These are phyloP conservation scores for Globisporangium sylvaticum DNA, from an alignment of 352 stramenopile species.

Conservation along the genomic window DNA sequence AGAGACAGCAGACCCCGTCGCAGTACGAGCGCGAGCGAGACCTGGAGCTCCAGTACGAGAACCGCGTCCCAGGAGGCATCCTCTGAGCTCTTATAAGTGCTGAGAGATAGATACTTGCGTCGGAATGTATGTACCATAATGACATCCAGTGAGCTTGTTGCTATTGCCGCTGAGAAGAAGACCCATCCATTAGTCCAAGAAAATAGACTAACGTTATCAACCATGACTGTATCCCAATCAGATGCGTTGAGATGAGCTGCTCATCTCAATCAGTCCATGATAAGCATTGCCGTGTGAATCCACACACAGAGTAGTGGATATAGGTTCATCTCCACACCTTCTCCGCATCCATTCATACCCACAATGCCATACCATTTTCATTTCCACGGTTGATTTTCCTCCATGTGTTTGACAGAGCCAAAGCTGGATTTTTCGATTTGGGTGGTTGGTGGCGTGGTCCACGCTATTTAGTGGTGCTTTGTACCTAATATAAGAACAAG, in stretches of 20 bases:
- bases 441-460: not conserved
- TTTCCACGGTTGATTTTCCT: not conserved
- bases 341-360: not conserved
- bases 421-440: constrained; percentile 2
- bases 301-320: not conserved
- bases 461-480: too few relatives aligned
- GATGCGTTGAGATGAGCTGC: not conserved
- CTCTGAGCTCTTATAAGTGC: constrained; percentile 20
- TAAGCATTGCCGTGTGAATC: not conserved
- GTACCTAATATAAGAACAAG: not conserved
- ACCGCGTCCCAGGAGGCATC: constrained; percentile 27
- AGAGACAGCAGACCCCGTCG: constrained; percentile 23
- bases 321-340: not conserved
- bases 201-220: not conserved
- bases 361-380: not conserved
- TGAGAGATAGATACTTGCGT: not conserved
- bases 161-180: not conserved
- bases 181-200: not conserved
- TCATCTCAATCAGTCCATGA: not conserved
- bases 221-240: not conserved
- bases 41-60: constrained; percentile 13
- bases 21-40: constrained; percentile 18
- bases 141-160: not conserved
- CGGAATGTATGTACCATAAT: not conserved
- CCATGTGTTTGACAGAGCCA: not conserved